Evolutionary conservation across 2,329 filamentous ascomycete genomes (phyloP), one percentile per base, ranked within the genome.

Genomic region (Rachicladosporium sp.): DNA sequence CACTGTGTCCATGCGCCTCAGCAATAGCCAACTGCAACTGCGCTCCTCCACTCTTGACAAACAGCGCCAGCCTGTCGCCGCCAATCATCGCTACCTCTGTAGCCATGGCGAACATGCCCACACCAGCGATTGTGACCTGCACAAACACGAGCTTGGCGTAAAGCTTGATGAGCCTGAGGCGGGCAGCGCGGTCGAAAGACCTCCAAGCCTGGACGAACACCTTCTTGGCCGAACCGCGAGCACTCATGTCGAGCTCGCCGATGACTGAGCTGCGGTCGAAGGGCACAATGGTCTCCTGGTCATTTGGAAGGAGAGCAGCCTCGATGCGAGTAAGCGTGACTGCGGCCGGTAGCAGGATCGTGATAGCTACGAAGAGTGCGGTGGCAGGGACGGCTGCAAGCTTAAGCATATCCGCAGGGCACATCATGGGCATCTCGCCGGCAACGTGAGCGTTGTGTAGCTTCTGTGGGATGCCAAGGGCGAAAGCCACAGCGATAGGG

Each of bases 261-360:
- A 80, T 75, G 21, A 89, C 75, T 56, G 78, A 81, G 23, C 80
- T 80, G 48, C 87, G 82, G 68, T 96, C 89, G 53, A 96, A 94
- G 27, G 85, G 80, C 29, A 96, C 79, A 47, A 95, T 82, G 19
- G 84, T 78, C 63, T 93, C 81, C 49, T 87, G 74, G 11, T 84
- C 78, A 43, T 85, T 80, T 1, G 86, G 76, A 2, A 96, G 76
- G 50, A 94, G 77, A 36, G 84, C 89, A 5, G 88, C 87, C 58
- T 93, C 86, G 29, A 94, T 78, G 46, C 89, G 85, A 48, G 82
- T 71, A 43, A 93, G 75, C 13, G 84, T 74, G 27, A 89, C 82
- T 43, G 75, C 72, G 31, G 84, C 75, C 11, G 89, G 88, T 41
- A 95, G 84, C 45, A 93, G 71, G 46, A 84, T 68, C 43, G 88